Base-by-base conservation (phyloP, 352 stramenopile genomes). In the Pythium guiyangense region DNA sequence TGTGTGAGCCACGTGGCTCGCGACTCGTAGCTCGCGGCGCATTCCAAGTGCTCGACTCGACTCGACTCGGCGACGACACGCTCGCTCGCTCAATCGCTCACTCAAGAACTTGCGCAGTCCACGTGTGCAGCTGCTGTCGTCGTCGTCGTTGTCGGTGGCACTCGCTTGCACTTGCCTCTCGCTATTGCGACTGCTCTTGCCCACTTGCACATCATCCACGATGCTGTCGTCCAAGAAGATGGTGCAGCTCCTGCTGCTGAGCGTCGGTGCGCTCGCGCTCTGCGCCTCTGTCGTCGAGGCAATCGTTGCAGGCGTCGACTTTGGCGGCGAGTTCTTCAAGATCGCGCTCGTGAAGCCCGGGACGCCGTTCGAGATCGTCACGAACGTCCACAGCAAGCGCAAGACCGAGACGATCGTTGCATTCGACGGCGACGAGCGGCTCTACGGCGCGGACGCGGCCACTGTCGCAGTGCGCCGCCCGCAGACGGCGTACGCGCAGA, bases 331-430 rank as follows among this genome's bases (percentile, higher is more conserved):
- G 61, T 91, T 86, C 58, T 91, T 91, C 69, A 91, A 91, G 67
- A 70, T 91, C 37, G 80, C 80, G 54, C 78, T 91, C 14, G 80
- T 91, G n/a, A 91, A 98, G 71, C 93, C 94, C 49, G 95, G 96
- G 49, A 96, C 88, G 54, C 94, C 96, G 8, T 88, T 99, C 56
- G 93, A 98, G 73, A 99, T 99, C 77, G 96, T 99, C 4, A 98
- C 95, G 25, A 99, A 99, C 71, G 75, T 97, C 49, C 92, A 98
- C 67, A 98, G 92, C 60, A 99, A 99, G 78, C 90, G 97, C 51
- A 99, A 99, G 77, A 99, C 96, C 22, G 94, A 98, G 69, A 96
- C 96, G 58, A 87, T 92, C 55, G 83, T 98, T 43, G 83, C 84
- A 25, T 98, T 98, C 58, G 84, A 96, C 66, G 77, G 84, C 52